These are phyloP conservation scores for Ophiostoma pallidulum DNA, from an alignment of 2,329 filamentous ascomycete genomes.

Conservation along the genomic window DNA sequence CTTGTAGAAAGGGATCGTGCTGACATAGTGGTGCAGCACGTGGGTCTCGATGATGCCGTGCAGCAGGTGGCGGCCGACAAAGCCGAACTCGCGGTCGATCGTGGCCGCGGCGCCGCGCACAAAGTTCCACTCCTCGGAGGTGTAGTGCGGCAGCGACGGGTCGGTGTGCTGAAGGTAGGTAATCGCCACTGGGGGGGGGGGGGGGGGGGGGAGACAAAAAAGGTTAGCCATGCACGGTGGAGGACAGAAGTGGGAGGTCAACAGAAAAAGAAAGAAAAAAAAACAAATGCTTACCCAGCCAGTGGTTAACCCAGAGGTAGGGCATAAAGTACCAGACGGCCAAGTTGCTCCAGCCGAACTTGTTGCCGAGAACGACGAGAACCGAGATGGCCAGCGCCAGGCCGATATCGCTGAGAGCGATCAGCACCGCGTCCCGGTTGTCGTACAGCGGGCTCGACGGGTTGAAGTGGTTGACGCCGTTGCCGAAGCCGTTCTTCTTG, in stretches of 20 bases:
- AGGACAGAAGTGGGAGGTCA: too few species aligned
- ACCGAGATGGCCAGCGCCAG: constrained; percentile 51
- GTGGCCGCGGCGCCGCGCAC: constrained; percentile 86
- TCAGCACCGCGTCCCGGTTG: constrained; percentile 78
- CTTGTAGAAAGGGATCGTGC: constrained; percentile 59
- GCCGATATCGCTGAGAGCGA: constrained; percentile 79
- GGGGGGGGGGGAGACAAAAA: too few species aligned
- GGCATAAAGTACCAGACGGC: constrained; percentile 91
- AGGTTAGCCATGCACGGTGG: too few species aligned
- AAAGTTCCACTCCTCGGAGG: constrained; percentile 77
- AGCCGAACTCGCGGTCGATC: constrained; percentile 93
- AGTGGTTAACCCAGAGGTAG: constrained; percentile 98
- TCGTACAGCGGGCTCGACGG: constrained; percentile 85
- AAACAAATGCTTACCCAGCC: constrained; percentile 65
- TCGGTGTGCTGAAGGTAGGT: constrained; percentile 97
- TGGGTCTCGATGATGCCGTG: constrained; percentile 97
- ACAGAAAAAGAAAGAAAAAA: too few species aligned
- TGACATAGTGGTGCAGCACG: constrained; percentile 94
- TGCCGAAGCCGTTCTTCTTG: constrained; percentile 72
- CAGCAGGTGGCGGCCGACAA: constrained; percentile 78
- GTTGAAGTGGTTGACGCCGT: constrained; percentile 91
- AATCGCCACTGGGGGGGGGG: constrained; percentile 73
- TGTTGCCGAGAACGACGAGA: constrained; percentile 62
- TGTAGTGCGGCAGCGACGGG: constrained; percentile 85
- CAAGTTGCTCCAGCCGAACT: constrained; percentile 77